Evolutionary conservation across 163 green algal species (phyloP).

Genomic region (Botryococcus braunii): DNA sequence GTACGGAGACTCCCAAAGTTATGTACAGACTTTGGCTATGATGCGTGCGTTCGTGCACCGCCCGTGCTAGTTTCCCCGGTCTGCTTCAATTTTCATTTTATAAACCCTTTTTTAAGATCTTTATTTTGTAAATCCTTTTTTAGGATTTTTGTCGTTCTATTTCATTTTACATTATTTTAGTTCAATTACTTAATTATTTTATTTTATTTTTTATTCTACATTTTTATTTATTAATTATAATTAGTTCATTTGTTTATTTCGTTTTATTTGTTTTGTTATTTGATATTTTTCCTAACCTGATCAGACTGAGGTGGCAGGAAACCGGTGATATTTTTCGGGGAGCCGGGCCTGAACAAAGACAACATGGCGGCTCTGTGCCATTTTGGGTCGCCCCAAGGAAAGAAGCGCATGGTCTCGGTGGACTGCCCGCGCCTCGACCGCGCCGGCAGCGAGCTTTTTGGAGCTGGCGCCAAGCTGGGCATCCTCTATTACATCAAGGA

Average conservation of each 20-base stretch:
- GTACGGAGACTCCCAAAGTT: too few species aligned
- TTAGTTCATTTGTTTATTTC: neutral
- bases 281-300: neutral
- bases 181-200: neutral
- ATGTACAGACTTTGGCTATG: too few species aligned
- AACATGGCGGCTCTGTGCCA: conserved; percentile 63
- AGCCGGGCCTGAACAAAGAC: conserved; percentile 62
- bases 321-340: conserved; percentile 56
- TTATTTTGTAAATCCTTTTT: too few species aligned
- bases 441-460: conserved; percentile 43
- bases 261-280: neutral
- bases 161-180: neutral
- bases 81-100: too few species aligned
- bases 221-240: neutral
- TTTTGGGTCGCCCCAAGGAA: conserved; percentile 33
- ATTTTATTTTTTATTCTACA: neutral
- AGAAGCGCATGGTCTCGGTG: conserved; percentile 29
- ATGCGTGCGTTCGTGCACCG: too few species aligned
- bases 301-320: conserved; percentile 29
- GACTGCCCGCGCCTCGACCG: conserved; percentile 29
- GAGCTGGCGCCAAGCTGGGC: conserved; percentile 39
- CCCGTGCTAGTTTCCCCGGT: too few species aligned
- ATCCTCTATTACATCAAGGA: conserved; percentile 43
- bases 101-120: too few species aligned
- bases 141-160: neutral